These are phyloP conservation scores for Hebeloma cylindrosporum DNA, from an alignment of 768 basidiomycete genomes.

Conservation along the genomic window DNA sequence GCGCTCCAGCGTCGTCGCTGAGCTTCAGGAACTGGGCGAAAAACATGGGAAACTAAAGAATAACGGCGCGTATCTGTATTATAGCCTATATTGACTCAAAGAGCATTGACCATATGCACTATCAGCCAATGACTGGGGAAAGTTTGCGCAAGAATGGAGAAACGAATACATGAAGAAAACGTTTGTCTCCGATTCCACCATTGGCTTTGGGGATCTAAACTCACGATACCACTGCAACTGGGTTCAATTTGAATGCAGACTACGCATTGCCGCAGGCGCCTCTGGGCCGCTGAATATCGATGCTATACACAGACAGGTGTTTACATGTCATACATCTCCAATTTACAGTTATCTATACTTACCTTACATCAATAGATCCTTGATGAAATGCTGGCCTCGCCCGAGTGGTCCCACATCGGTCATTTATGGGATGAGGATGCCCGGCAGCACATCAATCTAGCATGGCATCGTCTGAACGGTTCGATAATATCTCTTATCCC, in stretches of 20 bases:
- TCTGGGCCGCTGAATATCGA: conserved; percentile 54
- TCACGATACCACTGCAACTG: background rate
- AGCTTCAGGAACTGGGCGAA: conserved; percentile 30
- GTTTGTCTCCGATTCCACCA: conserved; percentile 24
- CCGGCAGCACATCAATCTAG: conserved; percentile 43
- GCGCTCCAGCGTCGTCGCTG: conserved; percentile 34
- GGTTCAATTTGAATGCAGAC: conserved; percentile 29
- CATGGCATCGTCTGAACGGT: conserved; percentile 64
- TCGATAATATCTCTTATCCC: background rate
- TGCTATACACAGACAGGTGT: conserved; percentile 53
- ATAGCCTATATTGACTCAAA: background rate
- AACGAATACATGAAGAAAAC: conserved; percentile 47
- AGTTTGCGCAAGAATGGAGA: conserved; percentile 60
- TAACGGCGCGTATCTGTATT: background rate
- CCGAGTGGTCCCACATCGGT: conserved; percentile 53
- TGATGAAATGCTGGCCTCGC: conserved; percentile 48
- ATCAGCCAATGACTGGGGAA: conserved; percentile 38
- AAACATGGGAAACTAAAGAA: conserved; percentile 22
- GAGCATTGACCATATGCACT: too few relatives aligned
- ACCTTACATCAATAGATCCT: conserved; percentile 43
- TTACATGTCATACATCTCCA: background rate
- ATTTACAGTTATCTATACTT: background rate
- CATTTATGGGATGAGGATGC: conserved; percentile 42
- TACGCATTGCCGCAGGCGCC: conserved; percentile 43
- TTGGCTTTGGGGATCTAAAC: background rate